phyloP scores from a whole-genome alignment of 352 stramenopile genomes.

The Pythium utonaiense region DNA sequence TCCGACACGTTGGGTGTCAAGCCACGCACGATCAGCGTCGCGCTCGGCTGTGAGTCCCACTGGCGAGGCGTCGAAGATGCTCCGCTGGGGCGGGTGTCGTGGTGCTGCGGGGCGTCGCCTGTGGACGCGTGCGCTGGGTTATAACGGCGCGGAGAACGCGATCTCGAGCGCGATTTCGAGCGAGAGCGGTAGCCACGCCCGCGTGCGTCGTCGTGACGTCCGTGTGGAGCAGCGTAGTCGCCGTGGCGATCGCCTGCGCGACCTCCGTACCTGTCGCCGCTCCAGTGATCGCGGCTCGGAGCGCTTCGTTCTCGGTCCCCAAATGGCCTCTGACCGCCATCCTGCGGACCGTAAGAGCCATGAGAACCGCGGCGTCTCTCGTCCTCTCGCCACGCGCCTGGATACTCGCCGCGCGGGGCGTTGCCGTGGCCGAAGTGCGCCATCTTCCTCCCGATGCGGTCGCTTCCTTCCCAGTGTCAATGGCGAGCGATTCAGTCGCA shows the following conservation, averaged over 20 bases:
- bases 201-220: not conserved
- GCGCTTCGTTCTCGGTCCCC: slow-evolving; percentile 3
- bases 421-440: slow-evolving; percentile 9
- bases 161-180: not conserved
- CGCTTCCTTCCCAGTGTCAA: not conserved
- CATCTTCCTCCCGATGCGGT: not conserved
- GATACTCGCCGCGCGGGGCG: slow-evolving; percentile 1
- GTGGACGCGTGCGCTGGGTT: not conserved
- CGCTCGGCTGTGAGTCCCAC: slow-evolving; percentile 38
- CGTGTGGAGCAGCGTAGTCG: not conserved
- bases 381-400: not conserved
- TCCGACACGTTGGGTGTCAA: slow-evolving; percentile 49
- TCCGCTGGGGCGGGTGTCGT: not conserved
- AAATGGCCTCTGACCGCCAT: not conserved
- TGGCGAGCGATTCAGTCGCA: not conserved
- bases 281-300: not conserved
- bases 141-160: slow-evolving; percentile 13
- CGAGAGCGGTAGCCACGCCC: not conserved
- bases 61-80: not conserved
- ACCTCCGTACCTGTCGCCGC: not conserved
- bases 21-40: slow-evolving; percentile 60
- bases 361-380: not conserved
- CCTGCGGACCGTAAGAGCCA: not conserved
- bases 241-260: not conserved
- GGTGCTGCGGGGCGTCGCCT: not conserved